Evolutionary conservation across 257 asterid genomes (phyloP).

Genomic region (Penstemon eatonii): DNA sequence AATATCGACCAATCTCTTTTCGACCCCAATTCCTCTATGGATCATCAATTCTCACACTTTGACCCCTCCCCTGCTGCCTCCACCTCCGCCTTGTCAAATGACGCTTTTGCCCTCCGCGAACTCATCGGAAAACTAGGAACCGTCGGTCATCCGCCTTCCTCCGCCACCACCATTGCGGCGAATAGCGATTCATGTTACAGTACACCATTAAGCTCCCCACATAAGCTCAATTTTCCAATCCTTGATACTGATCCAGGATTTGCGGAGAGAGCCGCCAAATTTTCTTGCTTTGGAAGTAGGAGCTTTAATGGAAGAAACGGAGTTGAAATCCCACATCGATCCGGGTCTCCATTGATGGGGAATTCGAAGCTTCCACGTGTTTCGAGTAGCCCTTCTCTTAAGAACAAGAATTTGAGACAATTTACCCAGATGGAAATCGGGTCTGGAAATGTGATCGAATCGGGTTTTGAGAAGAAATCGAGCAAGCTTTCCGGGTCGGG

Average conservation of each 20-base stretch:
- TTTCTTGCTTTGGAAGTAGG: conserved; percentile 77
- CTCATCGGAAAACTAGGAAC: conserved; percentile 60
- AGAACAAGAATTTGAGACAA: conserved; percentile 29
- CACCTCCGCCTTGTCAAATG: conserved; percentile 26
- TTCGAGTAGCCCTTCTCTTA: conserved; percentile 62
- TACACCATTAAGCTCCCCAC: too few relatives aligned
- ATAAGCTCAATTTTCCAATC: too few relatives aligned
- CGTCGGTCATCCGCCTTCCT: neutral
- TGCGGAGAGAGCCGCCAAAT: conserved; percentile 77
- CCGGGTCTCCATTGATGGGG: conserved; percentile 31
- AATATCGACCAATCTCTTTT: too few relatives aligned
- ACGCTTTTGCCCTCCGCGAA: conserved; percentile 48
- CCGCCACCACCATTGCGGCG: too few relatives aligned
- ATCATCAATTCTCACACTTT: conserved; percentile 38
- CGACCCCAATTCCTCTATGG: neutral
- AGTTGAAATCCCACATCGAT: conserved; percentile 39
- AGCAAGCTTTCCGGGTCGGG: conserved; percentile 29
- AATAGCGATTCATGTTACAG: too few relatives aligned
- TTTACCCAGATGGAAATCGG: conserved; percentile 28
- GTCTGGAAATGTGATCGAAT: conserved; percentile 12
- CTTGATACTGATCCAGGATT: conserved; percentile 67
- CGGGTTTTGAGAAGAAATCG: conserved; percentile 20
- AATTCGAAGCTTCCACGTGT: conserved; percentile 55
- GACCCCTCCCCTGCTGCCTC: conserved; percentile 53
- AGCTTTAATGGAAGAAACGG: conserved; percentile 67